Base-by-base conservation (phyloP, 257 asterid species). In the Capsicum baccatum region DNA sequence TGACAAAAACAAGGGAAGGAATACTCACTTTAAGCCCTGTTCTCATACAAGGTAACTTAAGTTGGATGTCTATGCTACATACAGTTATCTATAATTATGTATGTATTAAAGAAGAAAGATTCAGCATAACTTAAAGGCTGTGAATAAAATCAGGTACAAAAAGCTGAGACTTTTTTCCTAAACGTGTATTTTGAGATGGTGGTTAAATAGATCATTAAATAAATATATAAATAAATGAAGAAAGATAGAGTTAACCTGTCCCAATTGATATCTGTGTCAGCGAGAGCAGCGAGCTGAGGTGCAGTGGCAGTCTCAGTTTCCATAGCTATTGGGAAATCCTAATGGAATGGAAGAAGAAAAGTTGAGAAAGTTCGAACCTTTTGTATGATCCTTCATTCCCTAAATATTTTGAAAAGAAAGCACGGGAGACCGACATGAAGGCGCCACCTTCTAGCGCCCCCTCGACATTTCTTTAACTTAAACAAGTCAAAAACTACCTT, bases 251-350 rank as follows among this genome's bases (percentile, higher is more conserved):
- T 8, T 0, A 14, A 95, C 97, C 98, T 93, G 92, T 93, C 91
- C 98, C 99, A 94, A 87, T 94, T 91, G 91, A 94, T 91, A 74
- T 96, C 94, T 42, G 98, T 93, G 86, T 96, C 98, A 37, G 98
- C 91, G 16, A 96, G 98, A 83, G 96, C 88, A 42, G 92, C 90
- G 84, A 95, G 71, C 84, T 87, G 84, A 11, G 91, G 88, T 37
- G 90, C 39, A 60, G 90, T 84, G 57, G 85, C 90, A 2, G 90
- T 92, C 16, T 89, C 92, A 60, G 91, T 81, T 80, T 92, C 96
- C 14, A 91, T 74, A 5, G 94, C 90, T 58, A 16, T 58, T 8
- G 8, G 8, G 8, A 6, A 64, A 64, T 64, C 10, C 42, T 64
- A 74, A 14, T 50, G 81, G 10, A 74, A 47, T 17, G 42, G 6